These are phyloP conservation scores for Millerago galiae DNA, from an alignment of 805 yeast genomes.

Conservation along the genomic window DNA sequence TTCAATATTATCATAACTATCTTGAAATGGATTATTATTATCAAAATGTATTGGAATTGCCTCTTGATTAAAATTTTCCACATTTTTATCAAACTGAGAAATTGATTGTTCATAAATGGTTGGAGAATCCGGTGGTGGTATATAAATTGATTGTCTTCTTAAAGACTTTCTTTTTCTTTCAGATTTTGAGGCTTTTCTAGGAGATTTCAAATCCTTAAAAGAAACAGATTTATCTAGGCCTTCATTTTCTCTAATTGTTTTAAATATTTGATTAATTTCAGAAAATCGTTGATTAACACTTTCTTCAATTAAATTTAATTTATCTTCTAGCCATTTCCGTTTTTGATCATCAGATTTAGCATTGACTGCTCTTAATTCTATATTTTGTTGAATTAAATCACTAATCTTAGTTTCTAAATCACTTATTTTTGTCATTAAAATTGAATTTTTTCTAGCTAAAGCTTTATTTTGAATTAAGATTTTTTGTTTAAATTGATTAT, in stretches of 20 bases:
- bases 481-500: conserved; percentile 19
- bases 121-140: conserved; percentile 22
- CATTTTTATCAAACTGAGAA: conserved; percentile 5
- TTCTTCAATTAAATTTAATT: conserved; percentile 34
- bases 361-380: conserved; percentile 32
- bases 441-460: conserved; percentile 54
- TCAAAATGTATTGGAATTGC: conserved; percentile 23
- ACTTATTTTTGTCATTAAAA: conserved; percentile 42
- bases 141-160: conserved; percentile 35
- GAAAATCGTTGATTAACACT: conserved; percentile 36
- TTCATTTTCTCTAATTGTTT: conserved; percentile 34
- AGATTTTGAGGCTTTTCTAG: conserved; percentile 15
- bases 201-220: conserved; percentile 18
- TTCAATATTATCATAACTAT: conserved; percentile 5
- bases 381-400: conserved; percentile 45
- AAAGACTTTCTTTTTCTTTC: conserved; percentile 32
- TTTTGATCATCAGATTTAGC: conserved; percentile 26
- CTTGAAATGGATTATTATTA: conserved; percentile 18
- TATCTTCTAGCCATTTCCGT: conserved; percentile 31
- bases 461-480: conserved; percentile 39
- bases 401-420: conserved; percentile 47
- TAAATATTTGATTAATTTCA: conserved; percentile 39
- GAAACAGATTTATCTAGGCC: conserved; percentile 29
- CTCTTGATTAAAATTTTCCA: conserved; percentile 3
- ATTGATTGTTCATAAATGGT: conserved; percentile 2